Evolutionary conservation across 495 filamentous ascomycete species (phyloP), one percentile per base, ranked within the genome.

Genomic region (Cenococcum geophilum): DNA sequence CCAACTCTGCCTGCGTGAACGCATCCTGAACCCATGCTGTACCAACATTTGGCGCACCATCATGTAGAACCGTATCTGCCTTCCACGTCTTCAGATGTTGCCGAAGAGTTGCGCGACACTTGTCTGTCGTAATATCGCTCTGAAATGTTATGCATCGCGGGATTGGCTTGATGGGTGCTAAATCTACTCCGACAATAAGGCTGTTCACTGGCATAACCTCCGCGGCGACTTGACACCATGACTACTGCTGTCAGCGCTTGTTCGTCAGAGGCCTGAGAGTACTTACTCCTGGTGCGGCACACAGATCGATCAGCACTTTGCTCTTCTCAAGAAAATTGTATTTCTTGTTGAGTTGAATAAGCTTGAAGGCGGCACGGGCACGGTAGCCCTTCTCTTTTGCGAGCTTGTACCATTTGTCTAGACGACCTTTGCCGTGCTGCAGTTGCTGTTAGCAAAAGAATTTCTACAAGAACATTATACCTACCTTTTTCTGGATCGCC

Each of bases 301-400:
- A 99, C 61, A 99, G 87, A 86, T 99, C 93, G 62, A 99, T 79
- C 45, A 95, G 78, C 58, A 97, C 95, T 76, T 89, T 96, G 75
- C 89, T 91, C 78, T 92, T 92, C 74, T 97, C 91, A 62, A 99
- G 79, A 75, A 99, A 97, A 62, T 89, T 86, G 86, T 95, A 97
- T 70, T 96, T 97, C 76, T 96, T 95, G 78, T 99, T 99, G 67
- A 99, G 79, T 73, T 99, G 93, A 58, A 99, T 91, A 65, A 99
- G 75, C 78, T 99, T 99, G 84, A 99, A 99, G 8, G 93, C 93
- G 67, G 93, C 91, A 77, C 93, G 82, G 43, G 93, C 95, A 67
- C 93, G 79, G 76, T 99, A 99, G 55, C 95, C 93, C 76, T 97
- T 97, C 74, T 99, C 93, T 74, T 97, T 97, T 61, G 93, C 95